Evolutionary conservation across 2,329 filamentous ascomycete species (phyloP), one percentile per base, ranked within the genome.

Genomic region (Cryphonectria parasitica): DNA sequence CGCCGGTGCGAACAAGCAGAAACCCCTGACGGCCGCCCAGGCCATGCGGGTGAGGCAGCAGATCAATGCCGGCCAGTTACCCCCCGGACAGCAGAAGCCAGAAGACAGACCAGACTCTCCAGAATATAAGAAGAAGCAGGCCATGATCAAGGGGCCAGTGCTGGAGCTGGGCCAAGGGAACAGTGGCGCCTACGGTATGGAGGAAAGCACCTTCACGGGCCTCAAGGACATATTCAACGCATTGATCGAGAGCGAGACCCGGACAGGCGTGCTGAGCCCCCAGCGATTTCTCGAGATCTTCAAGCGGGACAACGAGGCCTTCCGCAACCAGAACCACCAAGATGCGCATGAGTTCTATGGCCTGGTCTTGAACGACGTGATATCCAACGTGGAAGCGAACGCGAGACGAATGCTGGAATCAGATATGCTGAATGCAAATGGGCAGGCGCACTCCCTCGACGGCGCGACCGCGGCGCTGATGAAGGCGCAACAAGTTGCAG

Each of bases 261-360:
- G 94, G 69, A 96, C 93, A 8, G 96, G 96, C 22, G 94, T 99
- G 15, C 87, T 98, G 58, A 97, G 95, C 77, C 96, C 96, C 1
- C 91, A 95, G 76, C 91, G 95, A 73, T 98, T 99, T 74, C 85
- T 99, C 49, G 95, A 99, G 78, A 95, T 98, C 36, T 90, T 99
- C 77, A 93, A 95, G 78, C 89, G 92, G 73, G 94, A 98, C 76
- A 97, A 99, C 79, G 96, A 99, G 80, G 95, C 97, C 91, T 99
- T 99, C 77, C 90, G 94, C 71, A 95, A 94, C 54, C 93, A 95
- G 4, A 97, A 98, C 93, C 96, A 99, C 80, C 96, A 99, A 79
- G 96, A 99, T 79, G 96, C 96, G 1, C 96, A 99, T 80, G 96
- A 99, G 78, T 99, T 99, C 75, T 89, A 98, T 76, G 97, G 97